phyloP scores from a whole-genome alignment of 1,284 basidiomycete genomes.

The Fistulinella staudtii region DNA sequence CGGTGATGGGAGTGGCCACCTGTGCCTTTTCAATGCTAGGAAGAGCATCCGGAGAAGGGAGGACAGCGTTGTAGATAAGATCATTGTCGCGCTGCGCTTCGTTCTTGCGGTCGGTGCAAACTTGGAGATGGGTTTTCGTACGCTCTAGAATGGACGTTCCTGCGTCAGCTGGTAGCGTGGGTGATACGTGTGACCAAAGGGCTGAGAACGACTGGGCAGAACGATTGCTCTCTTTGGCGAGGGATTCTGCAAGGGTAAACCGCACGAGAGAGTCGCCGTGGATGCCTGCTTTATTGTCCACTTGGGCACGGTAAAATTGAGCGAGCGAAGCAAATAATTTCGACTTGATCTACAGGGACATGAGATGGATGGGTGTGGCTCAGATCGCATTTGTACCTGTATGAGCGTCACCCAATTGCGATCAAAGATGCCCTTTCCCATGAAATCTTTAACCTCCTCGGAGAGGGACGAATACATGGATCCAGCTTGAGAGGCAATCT shows the following conservation, averaged over 20 bases:
- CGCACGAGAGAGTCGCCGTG: slow-evolving; percentile 88
- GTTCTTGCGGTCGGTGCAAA: slow-evolving; percentile 73
- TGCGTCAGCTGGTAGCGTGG: slow-evolving; percentile 88
- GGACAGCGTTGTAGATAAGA: slow-evolving; percentile 95
- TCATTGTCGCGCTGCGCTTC: slow-evolving; percentile 91
- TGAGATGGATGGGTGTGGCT: slow-evolving; percentile 1
- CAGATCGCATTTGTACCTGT: slow-evolving; percentile 54
- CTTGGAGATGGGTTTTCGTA: slow-evolving; percentile 76
- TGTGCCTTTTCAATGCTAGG: slow-evolving; percentile 77
- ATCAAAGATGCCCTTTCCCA: slow-evolving; percentile 93
- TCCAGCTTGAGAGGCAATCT: slow-evolving; percentile 84
- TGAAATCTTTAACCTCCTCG: slow-evolving; percentile 94
- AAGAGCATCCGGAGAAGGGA: slow-evolving; percentile 79
- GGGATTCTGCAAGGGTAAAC: slow-evolving; percentile 72
- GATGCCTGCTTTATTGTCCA: slow-evolving; percentile 74
- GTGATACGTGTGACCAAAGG: slow-evolving; percentile 69
- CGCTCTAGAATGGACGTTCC: slow-evolving; percentile 76
- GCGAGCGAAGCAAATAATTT: slow-evolving; percentile 87
- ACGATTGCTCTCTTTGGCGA: slow-evolving; percentile 83
- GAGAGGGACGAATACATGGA: slow-evolving; percentile 74
- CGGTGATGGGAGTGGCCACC: slow-evolving; percentile 79
- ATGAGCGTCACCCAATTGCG: slow-evolving; percentile 89
- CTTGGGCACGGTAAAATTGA: slow-evolving; percentile 83
- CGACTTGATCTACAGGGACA: slow-evolving; percentile 67
- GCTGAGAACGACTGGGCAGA: slow-evolving; percentile 70